phyloP scores from a whole-genome alignment of 106 monocot genomes.

The Dioscorea dumetorum region DNA sequence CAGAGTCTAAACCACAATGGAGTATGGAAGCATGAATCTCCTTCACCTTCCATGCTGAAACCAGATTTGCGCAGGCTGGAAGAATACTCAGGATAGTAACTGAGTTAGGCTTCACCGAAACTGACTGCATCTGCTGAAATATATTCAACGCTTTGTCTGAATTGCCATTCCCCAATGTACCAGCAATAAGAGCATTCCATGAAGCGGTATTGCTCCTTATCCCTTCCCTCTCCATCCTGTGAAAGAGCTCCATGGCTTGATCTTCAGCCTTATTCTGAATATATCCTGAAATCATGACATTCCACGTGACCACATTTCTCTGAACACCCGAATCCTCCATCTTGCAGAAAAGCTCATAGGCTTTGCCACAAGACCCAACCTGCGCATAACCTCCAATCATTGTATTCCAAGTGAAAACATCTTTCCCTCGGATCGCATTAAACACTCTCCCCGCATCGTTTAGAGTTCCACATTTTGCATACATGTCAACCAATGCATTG shows the following conservation, averaged over 20 bases:
- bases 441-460: constrained; percentile 60
- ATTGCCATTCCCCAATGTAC: constrained; percentile 50
- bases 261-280: constrained; percentile 78
- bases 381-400: constrained; percentile 75
- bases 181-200: constrained; percentile 86
- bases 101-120: constrained; percentile 40
- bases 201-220: constrained; percentile 56
- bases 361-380: constrained; percentile 70
- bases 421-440: constrained; percentile 36
- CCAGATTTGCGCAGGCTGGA: constrained; percentile 60
- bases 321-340: constrained; percentile 59
- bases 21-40: constrained; percentile 75
- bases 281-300: constrained; percentile 81
- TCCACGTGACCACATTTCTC: constrained; percentile 84
- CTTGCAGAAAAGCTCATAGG: constrained; percentile 64
- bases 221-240: constrained; percentile 65
- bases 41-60: constrained; percentile 57
- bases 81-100: constrained; percentile 71
- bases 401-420: constrained; percentile 91
- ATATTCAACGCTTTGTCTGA: constrained; percentile 45
- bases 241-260: constrained; percentile 75
- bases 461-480: constrained; percentile 66
- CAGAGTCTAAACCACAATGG: constrained; percentile 26
- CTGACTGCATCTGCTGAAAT: constrained; percentile 66
- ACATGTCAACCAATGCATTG: constrained; percentile 80